Evolutionary conservation across 495 filamentous ascomycete genomes (phyloP).

Genomic region (Penicillium riverlandense): DNA sequence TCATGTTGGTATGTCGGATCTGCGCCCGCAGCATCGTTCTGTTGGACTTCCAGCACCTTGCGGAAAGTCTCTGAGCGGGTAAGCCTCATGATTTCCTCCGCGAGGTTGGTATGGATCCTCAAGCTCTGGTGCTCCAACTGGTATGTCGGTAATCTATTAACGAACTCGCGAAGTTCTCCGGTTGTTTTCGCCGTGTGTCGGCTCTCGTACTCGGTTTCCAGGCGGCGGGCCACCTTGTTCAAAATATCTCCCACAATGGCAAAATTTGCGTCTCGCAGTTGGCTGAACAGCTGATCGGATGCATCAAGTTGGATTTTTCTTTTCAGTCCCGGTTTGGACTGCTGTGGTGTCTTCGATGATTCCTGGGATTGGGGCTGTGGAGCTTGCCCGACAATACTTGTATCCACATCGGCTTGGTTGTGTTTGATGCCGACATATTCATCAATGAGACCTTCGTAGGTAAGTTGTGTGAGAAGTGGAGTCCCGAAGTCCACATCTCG

Average conservation of each 20-base stretch:
- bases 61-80: conserved; percentile 85
- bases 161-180: conserved; percentile 85
- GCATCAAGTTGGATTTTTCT: conserved; percentile 86
- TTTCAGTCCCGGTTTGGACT: conserved; percentile 61
- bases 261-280: conserved; percentile 89
- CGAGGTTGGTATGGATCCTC: conserved; percentile 82
- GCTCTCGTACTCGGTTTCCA: conserved; percentile 83
- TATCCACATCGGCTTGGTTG: conserved; percentile 90
- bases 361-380: conserved; percentile 46
- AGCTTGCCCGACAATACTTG: conserved; percentile 75
- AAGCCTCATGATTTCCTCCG: conserved; percentile 89
- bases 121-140: conserved; percentile 90
- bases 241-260: conserved; percentile 83
- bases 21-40: conserved; percentile 86
- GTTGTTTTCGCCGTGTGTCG: conserved; percentile 85
- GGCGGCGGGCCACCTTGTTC: conserved; percentile 82
- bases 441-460: conserved; percentile 94
- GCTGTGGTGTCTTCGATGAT: conserved; percentile 46
- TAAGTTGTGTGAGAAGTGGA: conserved; percentile 85
- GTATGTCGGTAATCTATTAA: conserved; percentile 82
- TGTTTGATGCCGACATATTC: conserved; percentile 83
- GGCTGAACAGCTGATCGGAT: conserved; percentile 81
- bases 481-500: conserved; percentile 91
- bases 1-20: conserved; percentile 87
- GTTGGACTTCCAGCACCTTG: conserved; percentile 84